Conservation (phyloP, 2,329 filamentous ascomycete species). For the Fusarium acutatum region DNA sequence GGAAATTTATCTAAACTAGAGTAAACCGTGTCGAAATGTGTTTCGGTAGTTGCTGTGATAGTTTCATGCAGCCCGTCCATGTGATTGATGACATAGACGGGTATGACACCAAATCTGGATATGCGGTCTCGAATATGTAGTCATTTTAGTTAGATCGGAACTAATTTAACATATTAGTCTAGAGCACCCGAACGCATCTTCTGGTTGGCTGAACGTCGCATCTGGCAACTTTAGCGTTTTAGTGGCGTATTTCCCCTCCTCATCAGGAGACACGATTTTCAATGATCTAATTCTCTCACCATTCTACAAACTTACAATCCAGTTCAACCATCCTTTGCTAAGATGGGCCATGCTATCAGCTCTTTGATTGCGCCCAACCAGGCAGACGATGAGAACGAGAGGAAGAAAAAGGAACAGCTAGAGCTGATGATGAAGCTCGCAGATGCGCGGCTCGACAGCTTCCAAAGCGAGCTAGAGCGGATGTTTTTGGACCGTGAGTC, state of each 20-base stretch:
- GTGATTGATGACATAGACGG: not conserved
- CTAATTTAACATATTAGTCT: rapidly evolving
- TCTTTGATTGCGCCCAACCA: not conserved
- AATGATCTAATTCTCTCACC: not conserved
- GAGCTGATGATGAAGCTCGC: not conserved
- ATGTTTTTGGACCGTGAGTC: not conserved
- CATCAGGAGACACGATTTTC: not conserved
- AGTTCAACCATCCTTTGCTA: not conserved
- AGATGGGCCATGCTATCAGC: not conserved
- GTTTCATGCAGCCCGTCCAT: rapidly evolving
- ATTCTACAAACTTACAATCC: not conserved
- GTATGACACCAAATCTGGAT: not conserved
- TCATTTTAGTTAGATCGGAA: not conserved
- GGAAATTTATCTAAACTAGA: rapidly evolving
- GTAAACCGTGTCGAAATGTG: rapidly evolving
- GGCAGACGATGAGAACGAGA: not conserved
- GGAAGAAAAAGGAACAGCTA: not conserved
- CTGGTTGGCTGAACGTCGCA: not conserved
- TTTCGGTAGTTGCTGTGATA: rapidly evolving
- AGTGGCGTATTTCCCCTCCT: not conserved
- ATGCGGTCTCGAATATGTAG: not conserved
- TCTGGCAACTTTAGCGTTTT: not conserved
- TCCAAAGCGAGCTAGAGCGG: not conserved
- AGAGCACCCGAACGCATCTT: not conserved
- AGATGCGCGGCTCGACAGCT: not conserved